Conservation (phyloP, 345 rosid species). For the Aurinia saxatilis region DNA sequence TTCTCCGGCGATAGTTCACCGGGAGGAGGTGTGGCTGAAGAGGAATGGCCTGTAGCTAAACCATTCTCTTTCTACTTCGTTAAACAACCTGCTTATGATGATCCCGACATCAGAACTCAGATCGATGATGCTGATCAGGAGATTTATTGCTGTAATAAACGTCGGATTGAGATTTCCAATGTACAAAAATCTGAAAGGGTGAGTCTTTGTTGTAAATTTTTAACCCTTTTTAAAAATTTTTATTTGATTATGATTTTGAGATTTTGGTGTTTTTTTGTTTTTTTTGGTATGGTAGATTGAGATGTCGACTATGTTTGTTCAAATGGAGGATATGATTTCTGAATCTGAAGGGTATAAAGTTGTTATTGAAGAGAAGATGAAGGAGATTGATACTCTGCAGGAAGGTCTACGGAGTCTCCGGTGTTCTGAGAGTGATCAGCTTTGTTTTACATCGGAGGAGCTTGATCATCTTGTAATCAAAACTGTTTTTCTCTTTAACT, state of each 20-base stretch:
- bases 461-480: conserved; percentile 62
- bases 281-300: conserved; percentile 28
- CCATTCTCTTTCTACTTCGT: conserved; percentile 54
- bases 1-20: conserved; percentile 45
- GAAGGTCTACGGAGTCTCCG: conserved; percentile 70
- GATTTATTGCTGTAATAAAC: conserved; percentile 41
- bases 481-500: not conserved
- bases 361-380: conserved; percentile 53
- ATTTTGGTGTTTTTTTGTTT: not conserved
- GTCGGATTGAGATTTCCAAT: conserved; percentile 34
- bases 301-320: conserved; percentile 33
- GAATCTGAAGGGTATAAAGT: conserved; percentile 35
- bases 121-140: conserved; percentile 60
- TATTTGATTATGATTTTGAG: not conserved
- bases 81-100: conserved; percentile 44
- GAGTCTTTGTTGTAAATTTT: not conserved
- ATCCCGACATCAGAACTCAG: conserved; percentile 52
- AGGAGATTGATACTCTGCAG: conserved; percentile 60
- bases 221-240: too few species aligned
- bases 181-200: conserved; percentile 52
- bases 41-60: conserved; percentile 51
- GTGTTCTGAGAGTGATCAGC: conserved; percentile 14
- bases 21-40: conserved; percentile 42
- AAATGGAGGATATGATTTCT: conserved; percentile 27
- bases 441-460: conserved; percentile 82